Evolutionary conservation across 192 early-diverging fungal species (phyloP), one percentile per base, ranked within the genome.

Genomic region (Funneliformis mosseae): DNA sequence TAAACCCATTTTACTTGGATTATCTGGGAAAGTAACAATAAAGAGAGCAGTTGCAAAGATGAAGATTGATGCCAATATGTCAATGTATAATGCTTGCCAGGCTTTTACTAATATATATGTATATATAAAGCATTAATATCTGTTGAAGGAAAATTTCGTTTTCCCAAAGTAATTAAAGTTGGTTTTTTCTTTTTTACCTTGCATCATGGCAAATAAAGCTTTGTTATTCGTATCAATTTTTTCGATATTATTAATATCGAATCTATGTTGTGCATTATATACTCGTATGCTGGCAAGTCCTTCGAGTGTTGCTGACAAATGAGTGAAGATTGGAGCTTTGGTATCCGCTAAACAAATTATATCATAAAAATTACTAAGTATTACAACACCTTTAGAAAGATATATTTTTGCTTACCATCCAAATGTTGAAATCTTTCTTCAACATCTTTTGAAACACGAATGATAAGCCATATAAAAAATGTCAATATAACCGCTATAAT

Each of bases 201-300:
- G 85, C 87, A 93, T 90, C 73, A 94, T 82, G 0, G 90, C 90
- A 77, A 92, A 93, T 45, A 94, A 80, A 18, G 86, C 88, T 82
- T 93, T 91, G 79, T 93, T 90, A 78, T 94, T 92, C 18, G 86
- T 83, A 79, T 94, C 92, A 63, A 94, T 92, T 71, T 89, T 86
- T 8, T 73, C 79, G 6, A 88, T 79, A 85, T 92, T 92, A 63
- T 83, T 77, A 14, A 78, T 78, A 74, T 90, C 89, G 77, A 94
- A 92, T 38, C 92, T 83, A 6, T 81, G 39, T 80, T 92, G 83
- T 11, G 85, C 91, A 67, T 87, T 83, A 76, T 92, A 94, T 21
- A 90, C 87, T 11, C 92, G 86, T 69, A 94, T 93, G 5, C 89
- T 88, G 69, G 91, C 90, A 8, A 94, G 85, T 0, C 93, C 93